Percentiles rank a stretch among this genome's conserved stretches.
Conservation (phyloP, 2,329 filamentous ascomycete genomes). For the Nemania serpens region DNA sequence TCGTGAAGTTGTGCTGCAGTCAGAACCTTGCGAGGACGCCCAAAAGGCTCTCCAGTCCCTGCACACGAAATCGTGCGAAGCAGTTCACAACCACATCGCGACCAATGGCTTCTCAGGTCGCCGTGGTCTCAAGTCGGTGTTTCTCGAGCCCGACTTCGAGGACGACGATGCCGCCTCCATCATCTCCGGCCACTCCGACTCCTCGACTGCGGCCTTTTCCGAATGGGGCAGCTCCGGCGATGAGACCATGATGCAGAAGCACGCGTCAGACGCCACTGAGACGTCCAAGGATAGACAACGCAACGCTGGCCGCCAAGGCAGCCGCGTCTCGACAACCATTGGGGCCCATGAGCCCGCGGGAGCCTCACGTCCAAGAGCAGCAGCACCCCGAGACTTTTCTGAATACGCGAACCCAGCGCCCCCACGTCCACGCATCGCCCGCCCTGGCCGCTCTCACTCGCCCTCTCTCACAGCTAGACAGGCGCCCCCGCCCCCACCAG, state of each 20-base stretch:
- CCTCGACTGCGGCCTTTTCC: constrained; percentile 34
- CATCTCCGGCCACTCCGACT: constrained; percentile 33
- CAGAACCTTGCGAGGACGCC: constrained; percentile 28
- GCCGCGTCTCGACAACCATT: background rate
- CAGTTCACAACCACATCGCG: constrained; percentile 35
- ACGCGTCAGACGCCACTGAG: background rate
- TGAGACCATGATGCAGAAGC: constrained; percentile 28
- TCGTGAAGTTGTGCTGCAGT: constrained; percentile 35
- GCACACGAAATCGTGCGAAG: constrained; percentile 38
- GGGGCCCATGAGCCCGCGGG: constrained; percentile 6
- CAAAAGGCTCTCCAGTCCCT: constrained; percentile 37
- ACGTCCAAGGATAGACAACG: constrained; percentile 11
- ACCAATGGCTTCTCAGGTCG: constrained; percentile 37
- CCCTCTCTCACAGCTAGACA: constrained; percentile 6
- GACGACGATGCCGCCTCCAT: constrained; percentile 36
- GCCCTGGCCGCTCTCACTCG: constrained; percentile 17
- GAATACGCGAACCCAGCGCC: constrained; percentile 3
- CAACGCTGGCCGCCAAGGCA: background rate
- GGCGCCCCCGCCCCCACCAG: constrained; percentile 17
- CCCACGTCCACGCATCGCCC: constrained; percentile 6
- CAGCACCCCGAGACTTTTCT: background rate
- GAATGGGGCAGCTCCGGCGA: constrained; percentile 37
- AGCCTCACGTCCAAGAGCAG: constrained; percentile 6
- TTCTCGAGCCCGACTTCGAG: constrained; percentile 19
- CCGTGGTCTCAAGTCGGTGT: constrained; percentile 26